Percentiles rank a stretch among this genome's conserved stretches.
Conservation (phyloP, 2,329 filamentous ascomycete genomes). For the Alternaria triticina region DNA sequence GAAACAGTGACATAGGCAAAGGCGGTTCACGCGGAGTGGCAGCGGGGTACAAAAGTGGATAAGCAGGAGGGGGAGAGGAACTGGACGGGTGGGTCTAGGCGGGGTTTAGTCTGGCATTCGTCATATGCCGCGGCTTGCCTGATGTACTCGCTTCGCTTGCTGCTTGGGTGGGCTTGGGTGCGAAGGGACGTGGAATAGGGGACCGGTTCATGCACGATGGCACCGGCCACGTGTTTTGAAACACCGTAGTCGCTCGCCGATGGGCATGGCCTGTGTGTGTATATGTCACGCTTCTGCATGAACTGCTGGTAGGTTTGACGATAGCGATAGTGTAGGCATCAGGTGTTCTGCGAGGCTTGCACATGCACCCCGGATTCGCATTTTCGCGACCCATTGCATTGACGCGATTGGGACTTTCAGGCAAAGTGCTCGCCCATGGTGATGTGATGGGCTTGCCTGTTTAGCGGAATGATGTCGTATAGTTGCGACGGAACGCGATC, state of each 20-base stretch:
- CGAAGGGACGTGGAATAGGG: background rate
- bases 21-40: conserved; percentile 12
- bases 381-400: background rate
- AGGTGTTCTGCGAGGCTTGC: background rate
- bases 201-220: conserved; percentile 11
- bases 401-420: background rate
- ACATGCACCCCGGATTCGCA: background rate
- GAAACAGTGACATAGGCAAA: conserved; percentile 6
- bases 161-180: background rate
- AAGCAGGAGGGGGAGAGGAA: background rate
- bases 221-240: conserved; percentile 17
- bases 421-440: conserved; percentile 1
- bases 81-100: background rate
- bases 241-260: conserved; percentile 1
- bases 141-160: conserved; percentile 3
- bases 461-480: background rate
- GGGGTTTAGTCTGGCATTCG: conserved; percentile 2
- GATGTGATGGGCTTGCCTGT: background rate
- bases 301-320: conserved; percentile 3
- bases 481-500: background rate
- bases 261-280: background rate
- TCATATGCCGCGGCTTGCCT: conserved; percentile 5
- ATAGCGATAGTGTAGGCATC: background rate
- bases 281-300: conserved; percentile 8
- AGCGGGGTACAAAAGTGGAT: conserved; percentile 8